phyloP scores from a whole-genome alignment of 1,284 basidiomycete species.

The Trametes pubescens region DNA sequence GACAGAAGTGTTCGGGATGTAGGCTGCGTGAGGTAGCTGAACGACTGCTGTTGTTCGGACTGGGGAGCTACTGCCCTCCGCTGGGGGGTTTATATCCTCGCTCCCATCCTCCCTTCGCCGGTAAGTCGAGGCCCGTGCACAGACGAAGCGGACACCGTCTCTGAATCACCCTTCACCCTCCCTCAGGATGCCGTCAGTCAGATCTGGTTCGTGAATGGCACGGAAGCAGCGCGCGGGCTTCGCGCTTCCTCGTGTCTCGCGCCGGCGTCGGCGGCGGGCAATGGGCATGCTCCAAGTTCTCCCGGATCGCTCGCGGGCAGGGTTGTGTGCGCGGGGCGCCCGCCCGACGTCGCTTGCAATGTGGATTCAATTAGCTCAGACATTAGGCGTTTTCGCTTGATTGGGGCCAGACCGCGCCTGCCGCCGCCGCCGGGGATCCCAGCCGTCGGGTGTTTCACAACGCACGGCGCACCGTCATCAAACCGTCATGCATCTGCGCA shows the following conservation, averaged over 20 bases:
- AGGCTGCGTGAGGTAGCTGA: conserved; percentile 20
- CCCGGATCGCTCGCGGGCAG: neutral
- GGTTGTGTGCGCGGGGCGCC: conserved; percentile 13
- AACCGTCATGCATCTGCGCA: neutral
- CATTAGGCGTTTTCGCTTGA: conserved; percentile 10
- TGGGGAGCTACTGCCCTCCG: conserved; percentile 2
- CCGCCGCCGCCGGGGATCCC: neutral
- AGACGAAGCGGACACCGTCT: neutral
- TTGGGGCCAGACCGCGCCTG: neutral
- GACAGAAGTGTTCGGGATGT: conserved; percentile 17
- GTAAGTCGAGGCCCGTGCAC: conserved; percentile 19
- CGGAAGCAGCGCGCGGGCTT: neutral
- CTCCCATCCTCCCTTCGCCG: too few species aligned
- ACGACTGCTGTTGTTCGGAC: conserved; percentile 23
- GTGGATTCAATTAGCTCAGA: conserved; percentile 6
- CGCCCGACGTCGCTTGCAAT: conserved; percentile 12
- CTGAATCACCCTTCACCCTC: neutral
- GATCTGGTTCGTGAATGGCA: neutral
- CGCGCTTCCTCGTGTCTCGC: conserved; percentile 5
- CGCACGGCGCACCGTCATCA: neutral
- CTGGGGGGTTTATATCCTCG: conserved; percentile 25
- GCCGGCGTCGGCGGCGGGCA: conserved; percentile 7
- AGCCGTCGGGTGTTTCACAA: neutral
- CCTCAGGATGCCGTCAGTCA: neutral
- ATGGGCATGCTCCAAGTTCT: conserved; percentile 2